Percentiles rank a stretch among this genome's conserved stretches.
Conservation (phyloP, 2,329 filamentous ascomycete genomes). For the Cytospora chrysosperma region DNA sequence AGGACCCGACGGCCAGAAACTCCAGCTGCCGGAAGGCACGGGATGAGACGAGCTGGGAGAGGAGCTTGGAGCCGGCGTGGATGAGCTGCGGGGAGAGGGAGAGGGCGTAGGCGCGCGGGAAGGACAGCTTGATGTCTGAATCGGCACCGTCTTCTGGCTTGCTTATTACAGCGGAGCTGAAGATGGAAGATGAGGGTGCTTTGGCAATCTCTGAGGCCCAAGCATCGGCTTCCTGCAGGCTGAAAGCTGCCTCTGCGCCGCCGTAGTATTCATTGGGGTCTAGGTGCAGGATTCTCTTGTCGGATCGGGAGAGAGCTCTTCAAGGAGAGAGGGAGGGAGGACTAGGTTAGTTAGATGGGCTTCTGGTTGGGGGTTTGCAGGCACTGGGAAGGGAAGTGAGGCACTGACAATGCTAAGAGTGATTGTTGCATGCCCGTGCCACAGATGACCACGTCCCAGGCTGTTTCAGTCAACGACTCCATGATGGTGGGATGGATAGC, state of each 20-base stretch:
- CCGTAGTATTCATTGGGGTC: slow-evolving; percentile 89
- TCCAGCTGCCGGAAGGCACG: slow-evolving; percentile 86
- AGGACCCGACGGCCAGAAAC: slow-evolving; percentile 89
- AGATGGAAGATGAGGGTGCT: slow-evolving; percentile 33
- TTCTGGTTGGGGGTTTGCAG: slow-evolving; percentile 32
- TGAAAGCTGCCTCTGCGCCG: slow-evolving; percentile 80
- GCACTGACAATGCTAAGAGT: slow-evolving; percentile 71
- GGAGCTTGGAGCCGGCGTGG: slow-evolving; percentile 75
- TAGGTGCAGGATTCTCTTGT: slow-evolving; percentile 87
- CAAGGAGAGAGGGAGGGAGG: slow-evolving; percentile 38
- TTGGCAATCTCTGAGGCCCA: slow-evolving; percentile 58
- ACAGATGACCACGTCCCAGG: slow-evolving; percentile 77
- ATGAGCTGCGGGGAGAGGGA: slow-evolving; percentile 84
- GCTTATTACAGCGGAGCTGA: slow-evolving; percentile 39
- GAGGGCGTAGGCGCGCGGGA: slow-evolving; percentile 76
- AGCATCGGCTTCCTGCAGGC: slow-evolving; percentile 73
- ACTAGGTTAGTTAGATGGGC: slow-evolving; percentile 72
- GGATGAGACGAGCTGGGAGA: slow-evolving; percentile 83
- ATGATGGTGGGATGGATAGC: slow-evolving; percentile 46
- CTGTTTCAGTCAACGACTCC: slow-evolving; percentile 72
- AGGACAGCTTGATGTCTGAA: slow-evolving; percentile 46
- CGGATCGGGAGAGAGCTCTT: slow-evolving; percentile 89
- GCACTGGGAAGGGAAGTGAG: slow-evolving; percentile 20
- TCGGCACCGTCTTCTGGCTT: slow-evolving; percentile 37
- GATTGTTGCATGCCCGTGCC: slow-evolving; percentile 78